These are phyloP conservation scores for Stellera chamaejasme DNA, from an alignment of 345 rosid species.

Conservation along the genomic window DNA sequence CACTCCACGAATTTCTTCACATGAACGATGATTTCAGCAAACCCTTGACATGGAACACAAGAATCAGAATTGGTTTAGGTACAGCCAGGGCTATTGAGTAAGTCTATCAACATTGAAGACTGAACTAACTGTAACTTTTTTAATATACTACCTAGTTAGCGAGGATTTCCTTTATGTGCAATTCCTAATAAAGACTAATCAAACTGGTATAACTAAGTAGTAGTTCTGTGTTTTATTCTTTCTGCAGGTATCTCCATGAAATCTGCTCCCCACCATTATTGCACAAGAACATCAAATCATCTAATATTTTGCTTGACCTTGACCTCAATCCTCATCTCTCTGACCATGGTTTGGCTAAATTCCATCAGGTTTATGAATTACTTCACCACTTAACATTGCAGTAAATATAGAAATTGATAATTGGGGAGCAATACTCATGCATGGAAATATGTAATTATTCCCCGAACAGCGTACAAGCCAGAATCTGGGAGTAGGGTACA, in stretches of 20 bases:
- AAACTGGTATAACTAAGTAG: background rate
- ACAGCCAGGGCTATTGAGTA: slow-evolving; percentile 87
- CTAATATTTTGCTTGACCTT: slow-evolving; percentile 80
- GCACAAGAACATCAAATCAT: slow-evolving; percentile 94
- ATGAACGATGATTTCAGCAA: slow-evolving; percentile 84
- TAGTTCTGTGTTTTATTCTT: slow-evolving; percentile 1
- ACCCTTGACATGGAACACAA: slow-evolving; percentile 95
- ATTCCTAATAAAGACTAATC: background rate
- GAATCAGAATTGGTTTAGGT: slow-evolving; percentile 82
- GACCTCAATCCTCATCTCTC: slow-evolving; percentile 78
- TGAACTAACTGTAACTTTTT: background rate
- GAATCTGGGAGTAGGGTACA: slow-evolving; percentile 84
- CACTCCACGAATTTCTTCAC: slow-evolving; percentile 83
- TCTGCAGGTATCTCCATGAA: slow-evolving; percentile 85
- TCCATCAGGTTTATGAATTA: slow-evolving; percentile 45
- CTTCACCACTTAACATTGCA: too few species aligned
- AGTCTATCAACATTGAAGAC: slow-evolving; percentile 10
- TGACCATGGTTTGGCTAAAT: slow-evolving; percentile 76
- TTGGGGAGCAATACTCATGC: too few species aligned
- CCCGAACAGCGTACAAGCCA: slow-evolving; percentile 67
- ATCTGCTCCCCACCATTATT: slow-evolving; percentile 72
- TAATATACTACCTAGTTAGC: background rate
- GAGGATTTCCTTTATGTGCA: background rate
- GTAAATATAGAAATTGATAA: too few species aligned
- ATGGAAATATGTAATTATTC: background rate